Evolutionary conservation across 192 early-diverging fungal species (phyloP).

Genomic region (Linnemannia schmuckeri): DNA sequence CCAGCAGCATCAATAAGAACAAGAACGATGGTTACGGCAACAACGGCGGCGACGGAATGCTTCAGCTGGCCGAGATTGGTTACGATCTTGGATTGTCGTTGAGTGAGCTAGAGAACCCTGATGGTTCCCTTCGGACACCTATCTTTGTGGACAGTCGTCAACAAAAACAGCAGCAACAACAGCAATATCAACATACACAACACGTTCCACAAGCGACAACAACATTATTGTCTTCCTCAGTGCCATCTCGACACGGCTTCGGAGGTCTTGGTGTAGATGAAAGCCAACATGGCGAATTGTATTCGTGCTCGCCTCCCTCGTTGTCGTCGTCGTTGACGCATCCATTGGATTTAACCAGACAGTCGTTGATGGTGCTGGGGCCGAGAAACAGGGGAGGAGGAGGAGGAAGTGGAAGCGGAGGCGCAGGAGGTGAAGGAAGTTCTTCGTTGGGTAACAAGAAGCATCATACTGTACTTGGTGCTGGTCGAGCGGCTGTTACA

Average conservation of each 20-base stretch:
- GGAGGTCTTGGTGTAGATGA: background rate
- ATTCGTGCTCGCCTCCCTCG: background rate
- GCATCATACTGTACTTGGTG: constrained; percentile 44
- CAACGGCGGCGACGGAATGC: background rate
- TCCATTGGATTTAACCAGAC: background rate
- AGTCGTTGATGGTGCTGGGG: background rate
- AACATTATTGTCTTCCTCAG: background rate
- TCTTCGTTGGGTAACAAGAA: constrained; percentile 5
- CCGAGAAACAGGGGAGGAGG: background rate
- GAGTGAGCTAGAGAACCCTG: background rate
- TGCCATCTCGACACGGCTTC: background rate
- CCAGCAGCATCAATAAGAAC: background rate
- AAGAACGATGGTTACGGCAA: background rate
- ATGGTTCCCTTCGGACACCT: background rate
- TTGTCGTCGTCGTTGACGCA: background rate
- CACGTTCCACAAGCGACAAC: background rate
- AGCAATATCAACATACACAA: background rate
- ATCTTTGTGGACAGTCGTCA: background rate
- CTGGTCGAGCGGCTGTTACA: constrained; percentile 33
- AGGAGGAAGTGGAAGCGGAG: background rate
- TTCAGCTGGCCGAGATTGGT: background rate
- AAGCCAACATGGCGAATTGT: background rate
- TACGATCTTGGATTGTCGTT: background rate
- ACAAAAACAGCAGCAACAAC: background rate
- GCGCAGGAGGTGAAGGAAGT: background rate